Evolutionary conservation across 1,139 yeast species (phyloP), one percentile per base, ranked within the genome.

Genomic region (Hyphopichia burtonii): DNA sequence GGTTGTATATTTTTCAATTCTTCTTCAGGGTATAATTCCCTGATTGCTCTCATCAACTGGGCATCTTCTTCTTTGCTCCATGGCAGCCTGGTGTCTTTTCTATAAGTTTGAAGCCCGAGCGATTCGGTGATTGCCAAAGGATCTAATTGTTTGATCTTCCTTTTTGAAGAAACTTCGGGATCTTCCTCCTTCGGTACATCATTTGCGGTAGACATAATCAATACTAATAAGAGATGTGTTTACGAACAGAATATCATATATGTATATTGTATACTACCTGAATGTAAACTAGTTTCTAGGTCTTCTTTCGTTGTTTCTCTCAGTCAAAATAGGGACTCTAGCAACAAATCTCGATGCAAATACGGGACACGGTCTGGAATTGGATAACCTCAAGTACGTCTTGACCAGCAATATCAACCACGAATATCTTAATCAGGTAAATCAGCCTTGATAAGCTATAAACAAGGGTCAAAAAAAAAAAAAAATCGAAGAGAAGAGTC

Each of bases 41-140:
- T 54, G 11, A 83, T 72, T 7, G 72, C 52, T 9, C 52, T 47
- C 41, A 65, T 65, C 28, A 86, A 59, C 14, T 63, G 57, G 6
- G 61, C 59, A 56, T 86, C 94, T 48, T 86, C 93, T 31, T 78
- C 80, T 40, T 75, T 74, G 2, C 79, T 67, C 94, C 94, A 86
- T 5, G 86, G 78, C 44, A 80, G 78, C 42, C 93, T 66, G 4
- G 80, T 68, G 15, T 71, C 78, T 43, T 84, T 71, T 32, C 91
- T 65, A 53, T 81, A 82, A 2, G 90, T 85, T 52, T 82, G 86
- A 57, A 82, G 82, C 6, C 94, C 94, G n/a, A 86, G 61, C 2
- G 86, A 79, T 55, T 83, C 86, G 3, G 91, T 83, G 20, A 84
- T 72, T 16, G 83, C 83, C 43, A 85, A 57, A 8, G 88, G 85